These are phyloP conservation scores for Podaxis sp. DNA, from an alignment of 768 basidiomycete species.

Conservation along the genomic window DNA sequence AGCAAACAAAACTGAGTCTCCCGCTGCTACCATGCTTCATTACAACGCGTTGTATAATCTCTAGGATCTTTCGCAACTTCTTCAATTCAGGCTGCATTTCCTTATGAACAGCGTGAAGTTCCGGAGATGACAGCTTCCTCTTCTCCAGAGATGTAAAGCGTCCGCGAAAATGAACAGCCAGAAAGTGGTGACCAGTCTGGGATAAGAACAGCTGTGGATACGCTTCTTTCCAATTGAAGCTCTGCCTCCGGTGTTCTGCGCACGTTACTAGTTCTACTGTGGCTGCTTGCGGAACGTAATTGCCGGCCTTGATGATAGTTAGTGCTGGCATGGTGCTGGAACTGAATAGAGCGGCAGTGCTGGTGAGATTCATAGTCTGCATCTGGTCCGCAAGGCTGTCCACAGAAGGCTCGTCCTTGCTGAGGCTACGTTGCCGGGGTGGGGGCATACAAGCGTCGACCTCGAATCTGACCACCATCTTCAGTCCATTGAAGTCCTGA, in stretches of 20 bases:
- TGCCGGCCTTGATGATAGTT: conserved; percentile 27
- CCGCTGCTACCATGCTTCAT: conserved; percentile 48
- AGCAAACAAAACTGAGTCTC: conserved; percentile 52
- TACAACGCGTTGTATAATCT: conserved; percentile 43
- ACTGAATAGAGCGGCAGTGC: conserved; percentile 14
- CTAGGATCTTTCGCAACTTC: conserved; percentile 34
- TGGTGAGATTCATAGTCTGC: conserved; percentile 25
- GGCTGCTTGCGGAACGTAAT: conserved; percentile 34
- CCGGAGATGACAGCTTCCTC: conserved; percentile 33
- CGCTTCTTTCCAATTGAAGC: conserved; percentile 51
- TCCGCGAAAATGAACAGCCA: conserved; percentile 55
- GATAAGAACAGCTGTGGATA: conserved; percentile 70
- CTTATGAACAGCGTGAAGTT: conserved; percentile 27
- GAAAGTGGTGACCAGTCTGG: conserved; percentile 56
- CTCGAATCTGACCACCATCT: conserved; percentile 25
- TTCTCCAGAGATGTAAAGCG: conserved; percentile 48
- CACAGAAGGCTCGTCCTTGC: conserved; percentile 22
- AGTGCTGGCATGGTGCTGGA: conserved; percentile 16
- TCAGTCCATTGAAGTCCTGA: conserved; percentile 50
- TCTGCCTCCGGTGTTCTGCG: conserved; percentile 23
- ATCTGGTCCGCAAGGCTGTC: conserved; percentile 34
- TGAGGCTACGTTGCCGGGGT: conserved; percentile 18
- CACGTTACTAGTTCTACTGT: conserved; percentile 46
- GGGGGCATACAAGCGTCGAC: conserved; percentile 25
- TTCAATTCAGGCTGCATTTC: conserved; percentile 31